Percentiles rank a stretch among this genome's conserved stretches.
These are phyloP conservation scores for Phylloboletellus chloephorus DNA, from an alignment of 1,284 basidiomycete species.

Conservation along the genomic window DNA sequence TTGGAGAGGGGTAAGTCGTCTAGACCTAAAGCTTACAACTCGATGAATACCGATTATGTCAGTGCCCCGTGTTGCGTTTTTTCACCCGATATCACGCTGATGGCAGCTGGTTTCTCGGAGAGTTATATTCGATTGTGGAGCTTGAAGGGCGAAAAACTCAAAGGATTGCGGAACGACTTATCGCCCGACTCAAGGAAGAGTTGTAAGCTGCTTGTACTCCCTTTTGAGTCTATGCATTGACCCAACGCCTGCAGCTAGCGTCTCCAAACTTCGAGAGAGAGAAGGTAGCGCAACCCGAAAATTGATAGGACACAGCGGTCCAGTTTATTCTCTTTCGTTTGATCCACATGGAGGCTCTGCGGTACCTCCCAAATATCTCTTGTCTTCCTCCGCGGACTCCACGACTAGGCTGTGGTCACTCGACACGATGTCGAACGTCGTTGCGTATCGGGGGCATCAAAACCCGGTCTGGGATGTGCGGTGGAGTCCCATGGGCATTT, in stretches of 20 bases:
- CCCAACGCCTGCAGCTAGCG: slow-evolving; percentile 39
- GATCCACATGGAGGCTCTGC: slow-evolving; percentile 89
- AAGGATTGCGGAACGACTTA: slow-evolving; percentile 73
- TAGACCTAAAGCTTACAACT: slow-evolving; percentile 6
- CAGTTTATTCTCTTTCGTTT: slow-evolving; percentile 92
- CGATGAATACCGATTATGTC: slow-evolving; percentile 12
- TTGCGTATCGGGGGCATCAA: slow-evolving; percentile 93
- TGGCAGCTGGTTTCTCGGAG: slow-evolving; percentile 95
- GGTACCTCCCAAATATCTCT: slow-evolving; percentile 77
- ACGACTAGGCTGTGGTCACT: slow-evolving; percentile 93
- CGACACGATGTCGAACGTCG: slow-evolving; percentile 91
- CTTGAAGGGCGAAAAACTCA: slow-evolving; percentile 87
- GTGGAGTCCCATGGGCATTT: slow-evolving; percentile 97
- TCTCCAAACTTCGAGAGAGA: slow-evolving; percentile 69
- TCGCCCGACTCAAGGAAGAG: slow-evolving; percentile 63
- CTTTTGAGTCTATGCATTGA: neutral
- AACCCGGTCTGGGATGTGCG: slow-evolving; percentile 99
- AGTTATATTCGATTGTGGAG: slow-evolving; percentile 96
- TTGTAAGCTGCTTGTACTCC: slow-evolving; percentile 40
- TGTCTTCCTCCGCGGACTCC: slow-evolving; percentile 92
- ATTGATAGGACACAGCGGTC: slow-evolving; percentile 93
- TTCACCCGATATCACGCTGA: slow-evolving; percentile 87
- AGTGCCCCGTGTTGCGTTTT: slow-evolving; percentile 87
- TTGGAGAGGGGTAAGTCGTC: slow-evolving; percentile 73
- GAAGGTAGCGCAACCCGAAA: slow-evolving; percentile 82